Conservation (phyloP, 2,329 filamentous ascomycete species). For the Capronia americana region DNA sequence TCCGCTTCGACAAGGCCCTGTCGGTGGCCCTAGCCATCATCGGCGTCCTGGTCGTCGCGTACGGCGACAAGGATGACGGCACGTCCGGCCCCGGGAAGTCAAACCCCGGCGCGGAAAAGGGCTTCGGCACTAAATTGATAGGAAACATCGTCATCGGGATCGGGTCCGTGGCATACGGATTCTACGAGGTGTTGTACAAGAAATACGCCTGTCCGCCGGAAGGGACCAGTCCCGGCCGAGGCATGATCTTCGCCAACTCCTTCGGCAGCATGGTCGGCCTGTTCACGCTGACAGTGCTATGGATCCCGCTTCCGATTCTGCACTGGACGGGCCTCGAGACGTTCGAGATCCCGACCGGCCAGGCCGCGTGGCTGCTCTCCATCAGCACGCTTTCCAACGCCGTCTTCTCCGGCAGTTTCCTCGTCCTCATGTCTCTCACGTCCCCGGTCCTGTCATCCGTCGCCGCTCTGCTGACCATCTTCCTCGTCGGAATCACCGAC, state of each 20-base stretch:
- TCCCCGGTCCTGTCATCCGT: slow-evolving; percentile 92
- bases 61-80: slow-evolving; percentile 73
- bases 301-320: slow-evolving; percentile 87
- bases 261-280: slow-evolving; percentile 85
- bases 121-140: slow-evolving; percentile 65
- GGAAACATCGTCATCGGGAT: slow-evolving; percentile 92
- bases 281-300: slow-evolving; percentile 86
- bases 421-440: slow-evolving; percentile 90
- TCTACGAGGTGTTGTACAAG: slow-evolving; percentile 98
- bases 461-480: slow-evolving; percentile 92
- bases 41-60: slow-evolving; percentile 93
- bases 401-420: slow-evolving; percentile 88
- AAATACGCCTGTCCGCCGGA: slow-evolving; percentile 90
- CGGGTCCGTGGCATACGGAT: slow-evolving; percentile 89
- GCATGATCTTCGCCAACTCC: slow-evolving; percentile 93
- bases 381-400: slow-evolving; percentile 87
- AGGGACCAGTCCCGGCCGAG: slow-evolving; percentile 80
- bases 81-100: slow-evolving; percentile 53
- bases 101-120: slow-evolving; percentile 32
- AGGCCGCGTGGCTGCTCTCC: slow-evolving; percentile 78
- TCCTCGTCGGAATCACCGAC: slow-evolving; percentile 91
- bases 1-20: slow-evolving; percentile 82
- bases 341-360: slow-evolving; percentile 80
- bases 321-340: slow-evolving; percentile 78
- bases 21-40: slow-evolving; percentile 86